These are phyloP conservation scores for Solanum tarapatanum DNA, from an alignment of 257 asterid species.

Conservation along the genomic window DNA sequence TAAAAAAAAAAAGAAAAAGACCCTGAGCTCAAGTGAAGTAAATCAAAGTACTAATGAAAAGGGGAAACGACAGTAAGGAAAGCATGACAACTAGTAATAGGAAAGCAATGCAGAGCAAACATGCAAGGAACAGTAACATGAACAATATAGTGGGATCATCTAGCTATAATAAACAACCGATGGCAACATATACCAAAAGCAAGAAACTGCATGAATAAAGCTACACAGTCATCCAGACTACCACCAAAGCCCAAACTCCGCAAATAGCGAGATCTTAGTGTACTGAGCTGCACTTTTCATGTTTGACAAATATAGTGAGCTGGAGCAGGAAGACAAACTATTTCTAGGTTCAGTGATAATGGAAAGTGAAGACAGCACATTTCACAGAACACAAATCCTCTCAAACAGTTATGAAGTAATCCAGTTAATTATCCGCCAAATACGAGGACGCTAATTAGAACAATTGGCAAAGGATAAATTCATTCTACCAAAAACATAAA, in stretches of 20 bases:
- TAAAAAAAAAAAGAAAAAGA: neutral
- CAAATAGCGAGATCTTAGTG: neutral
- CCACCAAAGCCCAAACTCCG: neutral
- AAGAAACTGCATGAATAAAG: neutral
- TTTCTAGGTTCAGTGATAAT: neutral
- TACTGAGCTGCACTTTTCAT: neutral
- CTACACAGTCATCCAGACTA: neutral
- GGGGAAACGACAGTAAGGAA: neutral
- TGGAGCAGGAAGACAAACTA: neutral
- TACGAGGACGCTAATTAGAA: neutral
- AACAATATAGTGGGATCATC: neutral
- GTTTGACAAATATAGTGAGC: neutral
- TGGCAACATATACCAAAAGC: neutral
- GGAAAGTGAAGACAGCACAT: neutral
- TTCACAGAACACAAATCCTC: neutral
- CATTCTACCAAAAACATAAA: neutral
- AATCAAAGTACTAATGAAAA: neutral
- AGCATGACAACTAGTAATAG: neutral
- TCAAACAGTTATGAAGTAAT: neutral
- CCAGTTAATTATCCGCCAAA: neutral
- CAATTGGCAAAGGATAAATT: neutral
- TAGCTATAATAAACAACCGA: neutral
- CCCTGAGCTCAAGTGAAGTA: neutral
- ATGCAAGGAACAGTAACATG: neutral
- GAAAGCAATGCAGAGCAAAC: accelerated